phyloP scores from a whole-genome alignment of 1,284 basidiomycete species.

The Ceratobasidium sp. region DNA sequence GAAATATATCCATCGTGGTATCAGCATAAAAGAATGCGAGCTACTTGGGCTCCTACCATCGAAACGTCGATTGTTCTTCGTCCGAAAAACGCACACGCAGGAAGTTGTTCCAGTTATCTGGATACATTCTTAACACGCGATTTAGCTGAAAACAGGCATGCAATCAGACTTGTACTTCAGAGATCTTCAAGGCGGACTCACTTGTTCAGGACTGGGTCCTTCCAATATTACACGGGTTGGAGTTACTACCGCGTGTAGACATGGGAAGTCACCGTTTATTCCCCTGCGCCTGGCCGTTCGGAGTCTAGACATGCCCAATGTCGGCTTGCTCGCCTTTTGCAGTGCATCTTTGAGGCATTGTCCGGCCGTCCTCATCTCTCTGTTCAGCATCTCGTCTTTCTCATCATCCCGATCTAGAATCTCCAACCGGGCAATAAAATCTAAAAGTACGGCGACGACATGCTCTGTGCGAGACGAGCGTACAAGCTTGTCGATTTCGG shows the following conservation, averaged over 20 bases:
- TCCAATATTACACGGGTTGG: constrained; percentile 70
- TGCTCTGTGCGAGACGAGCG: constrained; percentile 52
- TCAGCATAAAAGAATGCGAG: too few species aligned
- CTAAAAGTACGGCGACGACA: constrained; percentile 53
- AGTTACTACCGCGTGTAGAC: constrained; percentile 69
- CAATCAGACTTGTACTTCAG: background rate
- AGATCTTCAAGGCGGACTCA: constrained; percentile 2
- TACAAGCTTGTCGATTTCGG: constrained; percentile 62
- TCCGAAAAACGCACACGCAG: constrained; percentile 75
- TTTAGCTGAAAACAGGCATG: constrained; percentile 61
- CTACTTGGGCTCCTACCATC: constrained; percentile 53
- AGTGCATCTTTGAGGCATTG: constrained; percentile 64
- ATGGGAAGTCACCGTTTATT: constrained; percentile 62
- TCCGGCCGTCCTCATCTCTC: constrained; percentile 58
- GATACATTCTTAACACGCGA: constrained; percentile 60
- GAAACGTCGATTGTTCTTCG: constrained; percentile 66
- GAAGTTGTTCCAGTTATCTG: constrained; percentile 67
- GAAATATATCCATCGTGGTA: constrained; percentile 16
- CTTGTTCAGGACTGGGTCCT: constrained; percentile 73
- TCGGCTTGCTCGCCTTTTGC: constrained; percentile 52
- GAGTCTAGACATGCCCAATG: constrained; percentile 49
- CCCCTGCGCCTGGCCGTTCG: constrained; percentile 47
- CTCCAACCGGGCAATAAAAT: constrained; percentile 59
- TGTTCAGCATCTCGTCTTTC: background rate
- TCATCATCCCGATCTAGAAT: constrained; percentile 64